Percentiles rank a stretch among this genome's conserved stretches.
Evolutionary conservation across 768 basidiomycete genomes (phyloP).

Genomic region (Aureoboletus auriporus): DNA sequence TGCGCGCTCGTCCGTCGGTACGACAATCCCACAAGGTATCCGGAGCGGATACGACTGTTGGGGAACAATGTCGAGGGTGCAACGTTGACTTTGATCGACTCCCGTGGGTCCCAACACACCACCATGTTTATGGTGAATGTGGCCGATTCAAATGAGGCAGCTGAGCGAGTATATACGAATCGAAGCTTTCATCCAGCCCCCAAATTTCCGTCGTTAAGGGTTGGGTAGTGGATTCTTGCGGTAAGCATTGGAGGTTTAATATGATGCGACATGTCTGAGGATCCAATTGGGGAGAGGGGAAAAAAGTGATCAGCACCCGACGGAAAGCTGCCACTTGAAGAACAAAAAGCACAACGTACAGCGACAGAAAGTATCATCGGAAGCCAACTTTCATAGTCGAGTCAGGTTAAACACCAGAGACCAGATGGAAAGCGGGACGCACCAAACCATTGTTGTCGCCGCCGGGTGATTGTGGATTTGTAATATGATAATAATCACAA

Average conservation of each 20-base stretch:
- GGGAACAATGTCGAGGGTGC: no score
- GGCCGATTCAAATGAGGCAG: background rate
- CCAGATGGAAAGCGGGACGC: background rate
- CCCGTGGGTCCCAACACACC: no score
- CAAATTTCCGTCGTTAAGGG: conserved; percentile 16
- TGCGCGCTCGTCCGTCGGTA: no score
- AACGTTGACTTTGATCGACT: no score
- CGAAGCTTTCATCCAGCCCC: conserved; percentile 9
- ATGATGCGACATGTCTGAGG: conserved; percentile 14
- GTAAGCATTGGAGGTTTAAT: conserved; percentile 14
- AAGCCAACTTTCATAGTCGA: conserved; percentile 12
- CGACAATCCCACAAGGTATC: no score
- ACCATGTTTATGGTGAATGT: background rate
- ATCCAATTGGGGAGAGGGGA: background rate
- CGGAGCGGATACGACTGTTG: no score
- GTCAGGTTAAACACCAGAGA: background rate
- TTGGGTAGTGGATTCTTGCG: fast-evolving
- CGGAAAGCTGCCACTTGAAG: no score
- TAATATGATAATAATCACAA: conserved; percentile 1
- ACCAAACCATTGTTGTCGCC: conserved; percentile 13
- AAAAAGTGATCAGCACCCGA: background rate
- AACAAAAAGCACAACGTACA: conserved; percentile 7
- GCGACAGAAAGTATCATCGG: conserved; percentile 14
- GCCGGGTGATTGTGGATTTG: conserved; percentile 1
- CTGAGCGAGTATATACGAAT: conserved; percentile 13